Conservation (phyloP, 139 green algal genomes). For the Desmodesmus armatus region DNA sequence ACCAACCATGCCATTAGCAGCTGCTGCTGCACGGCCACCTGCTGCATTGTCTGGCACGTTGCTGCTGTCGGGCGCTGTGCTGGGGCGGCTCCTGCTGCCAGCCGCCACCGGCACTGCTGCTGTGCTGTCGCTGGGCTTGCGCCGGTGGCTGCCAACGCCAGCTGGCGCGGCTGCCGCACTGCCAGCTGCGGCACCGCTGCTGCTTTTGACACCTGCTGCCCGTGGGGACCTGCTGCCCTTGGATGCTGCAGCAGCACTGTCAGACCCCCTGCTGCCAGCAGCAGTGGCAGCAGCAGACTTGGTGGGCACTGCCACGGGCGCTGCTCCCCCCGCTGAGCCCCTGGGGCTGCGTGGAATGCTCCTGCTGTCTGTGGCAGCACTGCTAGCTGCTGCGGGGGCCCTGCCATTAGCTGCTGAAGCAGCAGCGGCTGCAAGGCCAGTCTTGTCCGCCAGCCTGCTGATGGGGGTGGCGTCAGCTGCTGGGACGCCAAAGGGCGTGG, state of each 20-base stretch:
- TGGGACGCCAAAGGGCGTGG: background rate
- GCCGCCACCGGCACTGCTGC: no score
- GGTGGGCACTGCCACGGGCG: background rate
- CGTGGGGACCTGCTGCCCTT: background rate
- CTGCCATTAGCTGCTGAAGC: background rate
- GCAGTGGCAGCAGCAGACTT: background rate
- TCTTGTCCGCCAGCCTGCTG: background rate
- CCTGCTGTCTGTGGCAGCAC: background rate
- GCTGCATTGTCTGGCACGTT: background rate
- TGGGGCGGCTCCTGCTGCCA: slow-evolving; percentile 7
- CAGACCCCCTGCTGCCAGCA: background rate
- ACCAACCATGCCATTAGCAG: background rate
- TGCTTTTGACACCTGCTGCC: background rate
- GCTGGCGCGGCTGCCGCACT: background rate
- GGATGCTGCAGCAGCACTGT: slow-evolving; percentile 18
- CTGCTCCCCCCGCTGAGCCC: background rate
- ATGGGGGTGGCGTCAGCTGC: background rate
- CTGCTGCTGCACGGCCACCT: slow-evolving; percentile 3
- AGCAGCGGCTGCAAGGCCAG: background rate
- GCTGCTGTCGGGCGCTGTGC: no score
- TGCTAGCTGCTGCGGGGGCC: background rate
- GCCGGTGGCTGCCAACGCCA: no score
- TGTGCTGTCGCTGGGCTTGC: background rate
- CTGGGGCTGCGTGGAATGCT: background rate
- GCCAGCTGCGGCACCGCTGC: background rate